phyloP scores from a whole-genome alignment of 2,329 filamentous ascomycete genomes.

The Colletotrichum somersetense region DNA sequence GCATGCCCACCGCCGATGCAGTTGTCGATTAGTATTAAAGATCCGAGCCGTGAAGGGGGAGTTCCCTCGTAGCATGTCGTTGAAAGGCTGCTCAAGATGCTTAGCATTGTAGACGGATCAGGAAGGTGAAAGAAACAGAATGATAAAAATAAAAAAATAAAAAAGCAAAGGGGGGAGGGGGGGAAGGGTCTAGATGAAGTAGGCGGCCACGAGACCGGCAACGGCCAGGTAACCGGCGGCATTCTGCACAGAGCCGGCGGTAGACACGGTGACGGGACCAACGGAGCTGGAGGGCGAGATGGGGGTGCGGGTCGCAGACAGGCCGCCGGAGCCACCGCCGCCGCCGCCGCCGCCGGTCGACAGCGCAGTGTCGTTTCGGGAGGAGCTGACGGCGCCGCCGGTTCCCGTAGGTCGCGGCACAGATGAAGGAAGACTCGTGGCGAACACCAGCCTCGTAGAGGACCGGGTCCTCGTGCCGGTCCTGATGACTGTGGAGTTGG shows the following conservation, averaged over 20 bases:
- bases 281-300: constrained; percentile 36
- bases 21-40: background rate
- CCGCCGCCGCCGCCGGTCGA: constrained; percentile 2
- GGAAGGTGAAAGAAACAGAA: background rate
- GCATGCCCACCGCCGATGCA: background rate
- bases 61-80: background rate
- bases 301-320: constrained; percentile 33
- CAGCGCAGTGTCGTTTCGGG: constrained; percentile 4
- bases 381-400: background rate
- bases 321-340: background rate
- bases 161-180: too few relatives aligned
- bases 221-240: constrained; percentile 53
- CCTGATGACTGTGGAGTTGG: constrained; percentile 1
- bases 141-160: background rate
- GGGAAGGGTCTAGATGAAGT: constrained; percentile 61
- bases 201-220: constrained; percentile 55
- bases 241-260: constrained; percentile 48
- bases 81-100: background rate
- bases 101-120: background rate
- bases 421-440: background rate
- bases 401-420: constrained; percentile 6
- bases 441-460: background rate
- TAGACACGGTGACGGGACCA: constrained; percentile 42
- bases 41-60: background rate
- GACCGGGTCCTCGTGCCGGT: background rate